Evolutionary conservation across 2,329 filamentous ascomycete genomes (phyloP), one percentile per base, ranked within the genome.

Genomic region (Pseudogymnoascus sp.): DNA sequence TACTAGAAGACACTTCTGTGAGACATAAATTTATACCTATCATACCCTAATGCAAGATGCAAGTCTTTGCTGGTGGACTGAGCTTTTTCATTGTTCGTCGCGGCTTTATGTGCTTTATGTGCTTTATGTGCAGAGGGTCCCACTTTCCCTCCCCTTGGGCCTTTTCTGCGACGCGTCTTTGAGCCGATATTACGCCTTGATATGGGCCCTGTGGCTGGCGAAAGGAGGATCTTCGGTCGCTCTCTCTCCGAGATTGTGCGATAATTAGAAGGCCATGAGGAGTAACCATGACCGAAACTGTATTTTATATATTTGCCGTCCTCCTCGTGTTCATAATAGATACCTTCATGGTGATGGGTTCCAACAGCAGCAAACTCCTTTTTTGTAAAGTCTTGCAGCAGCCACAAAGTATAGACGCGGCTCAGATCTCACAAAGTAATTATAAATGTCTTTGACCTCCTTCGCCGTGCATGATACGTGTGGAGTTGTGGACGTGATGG

Each of bases 91-190:
- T 51, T 31, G 44, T 51, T 51, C 44, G 27, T 27, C 13, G 27
- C 9, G 27, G 13, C 44, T 51, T 51, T 51, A 51, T 51, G 44
- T 29, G 27, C 44, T 51, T 51, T 51, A 51, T 51, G 44, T 29
- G 27, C 44, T 51, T 51, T 51, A 51, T 51, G 44, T 29, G 27
- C 44, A 31, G 44, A 51, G 44, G 8, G 44, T 51, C 44, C 44
- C 44, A 51, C 44, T 51, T 51, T 51, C 35, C 12, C 44, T 15
- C 44, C n/a, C 27, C 29, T 51, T 51, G 44, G 15, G 44, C 44
- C 44, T 51, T 51, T 51, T 51, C 44, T 51, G 25, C 44, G 44
- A 51, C 44, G 44, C 27, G 44, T 51, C 44, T 51, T 51, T 31
- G 44, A 6, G 44, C 44, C 44, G 44, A 51, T 51, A 51, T 51